A percentile compares a stretch with the other conserved stretches of the same genome.
Conservation (phyloP, 768 basidiomycete species). For the Serendipita indica region DNA sequence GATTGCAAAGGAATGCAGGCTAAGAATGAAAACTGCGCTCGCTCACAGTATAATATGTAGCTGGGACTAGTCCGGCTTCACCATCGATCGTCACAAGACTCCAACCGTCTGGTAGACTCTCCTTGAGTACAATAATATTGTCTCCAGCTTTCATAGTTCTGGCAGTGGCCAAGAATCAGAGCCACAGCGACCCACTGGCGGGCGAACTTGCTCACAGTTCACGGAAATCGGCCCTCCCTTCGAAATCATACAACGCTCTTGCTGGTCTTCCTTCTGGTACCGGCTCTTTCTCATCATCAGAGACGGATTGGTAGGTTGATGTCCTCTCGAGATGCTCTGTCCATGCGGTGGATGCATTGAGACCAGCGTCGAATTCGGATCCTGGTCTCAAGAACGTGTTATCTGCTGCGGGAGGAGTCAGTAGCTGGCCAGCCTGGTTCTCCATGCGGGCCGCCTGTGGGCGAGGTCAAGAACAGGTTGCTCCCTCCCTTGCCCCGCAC, state of each 20-base stretch:
- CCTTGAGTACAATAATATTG: conserved; percentile 51
- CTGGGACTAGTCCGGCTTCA: conserved; percentile 54
- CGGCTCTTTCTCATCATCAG: conserved; percentile 16
- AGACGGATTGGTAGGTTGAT: conserved; percentile 30
- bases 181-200: neutral
- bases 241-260: conserved; percentile 57
- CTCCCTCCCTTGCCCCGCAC: neutral
- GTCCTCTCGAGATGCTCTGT: conserved; percentile 40
- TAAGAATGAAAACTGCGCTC: neutral
- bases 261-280: conserved; percentile 29
- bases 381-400: conserved; percentile 21
- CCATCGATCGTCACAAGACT: conserved; percentile 46
- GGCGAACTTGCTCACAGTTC: conserved; percentile 32
- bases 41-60: conserved; percentile 57
- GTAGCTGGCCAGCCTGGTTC: conserved; percentile 11
- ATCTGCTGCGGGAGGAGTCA: conserved; percentile 6
- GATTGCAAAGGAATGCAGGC: neutral
- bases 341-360: conserved; percentile 69
- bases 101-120: conserved; percentile 66
- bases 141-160: conserved; percentile 49
- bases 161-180: neutral
- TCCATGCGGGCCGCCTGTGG: neutral
- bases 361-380: conserved; percentile 53
- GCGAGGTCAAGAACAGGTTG: neutral
- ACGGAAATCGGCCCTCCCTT: conserved; percentile 59